phyloP scores from a whole-genome alignment of 2,329 filamentous ascomycete genomes.

The Neofusicoccum umdonicola region DNA sequence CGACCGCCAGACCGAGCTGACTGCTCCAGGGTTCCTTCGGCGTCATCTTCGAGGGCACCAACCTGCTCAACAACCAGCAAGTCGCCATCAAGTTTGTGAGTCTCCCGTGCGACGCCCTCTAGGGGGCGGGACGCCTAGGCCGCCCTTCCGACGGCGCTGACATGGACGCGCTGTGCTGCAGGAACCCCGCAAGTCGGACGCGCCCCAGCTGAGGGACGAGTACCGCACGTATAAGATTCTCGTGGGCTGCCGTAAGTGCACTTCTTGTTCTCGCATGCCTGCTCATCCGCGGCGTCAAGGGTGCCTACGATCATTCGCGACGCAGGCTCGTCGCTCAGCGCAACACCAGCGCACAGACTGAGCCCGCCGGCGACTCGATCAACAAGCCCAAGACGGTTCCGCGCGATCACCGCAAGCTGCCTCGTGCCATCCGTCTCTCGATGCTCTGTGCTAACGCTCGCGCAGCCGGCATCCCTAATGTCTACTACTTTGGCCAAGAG shows the following conservation, averaged over 20 bases:
- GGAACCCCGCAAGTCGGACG: conserved; percentile 98
- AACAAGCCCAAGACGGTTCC: conserved; percentile 10
- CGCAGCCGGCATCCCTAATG: conserved; percentile 94
- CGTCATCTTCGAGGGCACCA: conserved; percentile 98
- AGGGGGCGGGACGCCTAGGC: conserved; percentile 1
- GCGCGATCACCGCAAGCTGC: conserved; percentile 4
- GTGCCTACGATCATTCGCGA: conserved; percentile 5
- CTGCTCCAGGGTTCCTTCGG: conserved; percentile 73
- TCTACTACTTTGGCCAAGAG: conserved; percentile 99
- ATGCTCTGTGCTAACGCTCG: conserved; percentile 33
- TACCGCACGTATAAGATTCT: conserved; percentile 99
- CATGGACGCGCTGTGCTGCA: conserved; percentile 36
- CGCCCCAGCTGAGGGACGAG: conserved; percentile 94
- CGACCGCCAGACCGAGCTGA: not conserved
- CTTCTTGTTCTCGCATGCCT: conserved; percentile 21
- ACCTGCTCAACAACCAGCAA: conserved; percentile 97
- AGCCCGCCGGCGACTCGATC: conserved; percentile 13
- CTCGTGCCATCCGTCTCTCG: not conserved
- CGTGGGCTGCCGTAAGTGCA: conserved; percentile 90
- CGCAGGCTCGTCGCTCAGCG: conserved; percentile 13
- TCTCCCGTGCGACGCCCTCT: conserved; percentile 27
- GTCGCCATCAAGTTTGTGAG: conserved; percentile 98
- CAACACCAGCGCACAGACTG: conserved; percentile 9
- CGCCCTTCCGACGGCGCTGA: not conserved
- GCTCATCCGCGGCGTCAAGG: conserved; percentile 19